Percentiles rank a stretch among this genome's conserved stretches.
phyloP scores from a whole-genome alignment of 345 rosid species.

The Odontarrhena argentea region DNA sequence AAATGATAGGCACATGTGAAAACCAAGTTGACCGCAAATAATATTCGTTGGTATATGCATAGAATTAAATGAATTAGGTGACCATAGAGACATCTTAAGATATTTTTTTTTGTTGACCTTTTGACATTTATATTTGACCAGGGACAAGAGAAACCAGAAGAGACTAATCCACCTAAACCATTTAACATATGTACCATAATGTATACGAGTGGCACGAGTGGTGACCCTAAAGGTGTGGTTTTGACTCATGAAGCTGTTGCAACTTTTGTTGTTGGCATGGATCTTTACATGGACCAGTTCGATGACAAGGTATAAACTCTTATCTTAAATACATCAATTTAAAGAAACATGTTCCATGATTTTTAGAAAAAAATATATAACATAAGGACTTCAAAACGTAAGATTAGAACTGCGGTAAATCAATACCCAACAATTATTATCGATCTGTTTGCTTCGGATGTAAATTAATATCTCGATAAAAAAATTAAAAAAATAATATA shows the following conservation, averaged over 20 bases:
- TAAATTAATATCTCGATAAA: no score
- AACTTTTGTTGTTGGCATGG: conserved; percentile 62
- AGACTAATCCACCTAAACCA: conserved; percentile 62
- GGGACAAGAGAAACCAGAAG: conserved; percentile 70
- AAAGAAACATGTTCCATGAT: no score
- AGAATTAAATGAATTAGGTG: conserved; percentile 31
- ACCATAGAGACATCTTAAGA: not conserved
- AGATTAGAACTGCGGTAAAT: no score
- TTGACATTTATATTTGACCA: conserved; percentile 31
- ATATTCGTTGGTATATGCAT: not conserved
- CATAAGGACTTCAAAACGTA: no score
- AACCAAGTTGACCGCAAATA: conserved; percentile 23
- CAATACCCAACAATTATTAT: no score
- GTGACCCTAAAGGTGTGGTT: conserved; percentile 95
- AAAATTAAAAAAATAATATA: no score
- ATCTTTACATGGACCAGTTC: conserved; percentile 80
- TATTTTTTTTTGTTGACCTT: not conserved
- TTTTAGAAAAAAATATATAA: no score
- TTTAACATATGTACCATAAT: conserved; percentile 79
- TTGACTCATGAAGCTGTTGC: conserved; percentile 78
- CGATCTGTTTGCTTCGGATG: no score
- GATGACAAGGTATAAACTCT: conserved; percentile 72
- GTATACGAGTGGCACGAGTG: conserved; percentile 99
- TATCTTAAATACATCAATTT: no score
- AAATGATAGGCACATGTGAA: conserved; percentile 7